Conservation (phyloP, 352 stramenopile species). For the Phytophthora boehmeriae region DNA sequence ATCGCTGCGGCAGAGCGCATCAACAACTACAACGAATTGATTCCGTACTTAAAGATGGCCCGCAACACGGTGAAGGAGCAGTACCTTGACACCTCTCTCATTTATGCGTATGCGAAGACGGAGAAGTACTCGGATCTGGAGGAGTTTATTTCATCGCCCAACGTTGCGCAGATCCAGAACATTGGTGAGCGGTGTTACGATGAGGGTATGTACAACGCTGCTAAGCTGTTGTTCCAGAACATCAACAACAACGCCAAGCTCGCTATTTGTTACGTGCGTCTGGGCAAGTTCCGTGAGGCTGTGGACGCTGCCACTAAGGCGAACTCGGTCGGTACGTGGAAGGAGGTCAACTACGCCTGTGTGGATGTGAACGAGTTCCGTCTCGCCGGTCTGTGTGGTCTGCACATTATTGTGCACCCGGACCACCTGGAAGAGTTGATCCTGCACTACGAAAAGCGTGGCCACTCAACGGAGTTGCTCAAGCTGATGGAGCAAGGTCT, state of each 20-base stretch:
- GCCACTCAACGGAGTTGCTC: slow-evolving; percentile 96
- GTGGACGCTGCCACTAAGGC: slow-evolving; percentile 99
- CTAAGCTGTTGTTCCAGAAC: slow-evolving; percentile 99
- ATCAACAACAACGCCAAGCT: slow-evolving; percentile 99
- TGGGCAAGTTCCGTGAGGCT: slow-evolving; percentile 99
- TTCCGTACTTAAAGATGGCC: slow-evolving; percentile 99
- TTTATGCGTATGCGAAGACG: slow-evolving; percentile 99
- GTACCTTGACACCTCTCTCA: slow-evolving; percentile 98
- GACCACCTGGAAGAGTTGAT: slow-evolving; percentile 99
- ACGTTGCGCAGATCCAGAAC: slow-evolving; percentile 99
- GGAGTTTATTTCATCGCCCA: slow-evolving; percentile 99
- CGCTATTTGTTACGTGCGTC: slow-evolving; percentile 98
- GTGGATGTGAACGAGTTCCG: slow-evolving; percentile 98
- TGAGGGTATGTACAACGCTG: slow-evolving; percentile 98
- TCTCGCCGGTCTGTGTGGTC: slow-evolving; percentile 96
- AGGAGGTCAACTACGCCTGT: slow-evolving; percentile 99
- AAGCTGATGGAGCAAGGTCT: slow-evolving; percentile 99
- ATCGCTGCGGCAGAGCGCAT: slow-evolving; percentile 97
- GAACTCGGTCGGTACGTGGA: slow-evolving; percentile 99
- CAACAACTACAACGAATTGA: slow-evolving; percentile 97
- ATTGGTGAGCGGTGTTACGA: slow-evolving; percentile 98
- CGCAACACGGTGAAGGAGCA: slow-evolving; percentile 99
- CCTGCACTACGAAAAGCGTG: slow-evolving; percentile 98
- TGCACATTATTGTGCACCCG: slow-evolving; percentile 99
- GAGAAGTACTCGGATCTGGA: slow-evolving; percentile 99